phyloP scores from a whole-genome alignment of 148 eudicot species.

The Nepenthes mirabilis region DNA sequence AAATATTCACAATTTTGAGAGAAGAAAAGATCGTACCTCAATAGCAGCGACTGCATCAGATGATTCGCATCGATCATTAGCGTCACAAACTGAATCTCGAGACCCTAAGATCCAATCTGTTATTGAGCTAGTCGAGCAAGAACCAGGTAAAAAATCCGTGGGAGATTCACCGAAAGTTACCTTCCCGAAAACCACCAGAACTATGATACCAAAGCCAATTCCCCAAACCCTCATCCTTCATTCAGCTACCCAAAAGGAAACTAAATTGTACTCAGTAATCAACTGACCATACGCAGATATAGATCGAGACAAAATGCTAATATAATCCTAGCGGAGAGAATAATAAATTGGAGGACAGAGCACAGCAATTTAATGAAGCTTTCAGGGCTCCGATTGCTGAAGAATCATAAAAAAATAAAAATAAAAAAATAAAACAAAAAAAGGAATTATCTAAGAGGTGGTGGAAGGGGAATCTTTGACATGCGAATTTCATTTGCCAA shows the following conservation, averaged over 20 bases:
- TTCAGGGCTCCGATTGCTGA: conserved; percentile 26
- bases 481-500: too few species aligned
- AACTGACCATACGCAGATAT: too few species aligned
- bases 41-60: conserved; percentile 23
- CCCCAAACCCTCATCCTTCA: conserved; percentile 19
- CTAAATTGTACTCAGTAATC: too few species aligned
- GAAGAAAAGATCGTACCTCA: conserved; percentile 38
- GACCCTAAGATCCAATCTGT: conserved; percentile 40
- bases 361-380: too few species aligned
- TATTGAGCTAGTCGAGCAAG: conserved; percentile 34
- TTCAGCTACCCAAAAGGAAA: conserved; percentile 4
- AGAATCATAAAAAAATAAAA: neutral
- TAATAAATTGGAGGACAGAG: too few species aligned
- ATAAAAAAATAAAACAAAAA: too few species aligned
- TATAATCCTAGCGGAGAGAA: too few species aligned
- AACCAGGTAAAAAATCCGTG: conserved; percentile 25
- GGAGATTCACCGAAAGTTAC: conserved; percentile 23
- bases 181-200: conserved; percentile 21
- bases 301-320: too few species aligned
- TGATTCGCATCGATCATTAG: conserved; percentile 9
- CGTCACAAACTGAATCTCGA: conserved; percentile 29
- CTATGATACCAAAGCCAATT: conserved; percentile 13
- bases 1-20: neutral
- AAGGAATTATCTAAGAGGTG: too few species aligned
- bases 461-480: too few species aligned